phyloP scores from a whole-genome alignment of 495 filamentous ascomycete species.

The Aspergillus campestris region DNA sequence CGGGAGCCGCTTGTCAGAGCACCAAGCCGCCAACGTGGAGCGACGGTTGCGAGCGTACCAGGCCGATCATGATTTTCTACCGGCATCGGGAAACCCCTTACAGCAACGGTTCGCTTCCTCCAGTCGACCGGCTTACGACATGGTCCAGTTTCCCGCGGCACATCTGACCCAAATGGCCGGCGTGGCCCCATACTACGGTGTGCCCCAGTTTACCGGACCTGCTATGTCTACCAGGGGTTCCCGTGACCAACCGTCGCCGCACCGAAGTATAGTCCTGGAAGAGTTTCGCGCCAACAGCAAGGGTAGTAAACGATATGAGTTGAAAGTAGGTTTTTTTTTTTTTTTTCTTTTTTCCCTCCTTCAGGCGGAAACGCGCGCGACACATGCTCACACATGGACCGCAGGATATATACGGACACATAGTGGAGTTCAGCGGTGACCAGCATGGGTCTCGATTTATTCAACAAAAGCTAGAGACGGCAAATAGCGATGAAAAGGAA shows the following conservation, averaged over 20 bases:
- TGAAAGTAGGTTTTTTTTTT: slow-evolving; percentile 50
- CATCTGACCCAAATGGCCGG: slow-evolving; percentile 26
- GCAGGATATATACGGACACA: slow-evolving; percentile 76
- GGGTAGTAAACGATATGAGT: slow-evolving; percentile 70
- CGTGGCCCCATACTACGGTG: slow-evolving; percentile 25
- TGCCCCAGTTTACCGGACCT: slow-evolving; percentile 17
- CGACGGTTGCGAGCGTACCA: slow-evolving; percentile 41
- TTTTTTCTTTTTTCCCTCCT: not conserved
- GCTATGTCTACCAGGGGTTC: slow-evolving; percentile 41
- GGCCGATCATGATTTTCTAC: slow-evolving; percentile 40
- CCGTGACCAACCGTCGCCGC: slow-evolving; percentile 57
- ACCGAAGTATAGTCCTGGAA: slow-evolving; percentile 64
- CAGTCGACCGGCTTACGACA: slow-evolving; percentile 24
- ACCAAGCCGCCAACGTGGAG: slow-evolving; percentile 35
- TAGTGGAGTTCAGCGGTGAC: slow-evolving; percentile 94
- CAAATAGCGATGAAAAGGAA: slow-evolving; percentile 97
- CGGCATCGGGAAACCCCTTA: slow-evolving; percentile 23
- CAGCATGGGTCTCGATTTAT: slow-evolving; percentile 95
- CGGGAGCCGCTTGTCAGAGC: slow-evolving; percentile 30
- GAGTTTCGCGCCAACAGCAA: slow-evolving; percentile 73
- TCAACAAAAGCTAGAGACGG: slow-evolving; percentile 86
- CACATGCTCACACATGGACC: slow-evolving; percentile 5
- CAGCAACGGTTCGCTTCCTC: slow-evolving; percentile 29
- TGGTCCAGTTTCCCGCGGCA: slow-evolving; percentile 25
- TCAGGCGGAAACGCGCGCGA: too few species aligned